Percentiles rank a stretch among this genome's conserved stretches.
These are phyloP conservation scores for Neurospora tetrasperma DNA, from an alignment of 495 filamentous ascomycete genomes.

Conservation along the genomic window DNA sequence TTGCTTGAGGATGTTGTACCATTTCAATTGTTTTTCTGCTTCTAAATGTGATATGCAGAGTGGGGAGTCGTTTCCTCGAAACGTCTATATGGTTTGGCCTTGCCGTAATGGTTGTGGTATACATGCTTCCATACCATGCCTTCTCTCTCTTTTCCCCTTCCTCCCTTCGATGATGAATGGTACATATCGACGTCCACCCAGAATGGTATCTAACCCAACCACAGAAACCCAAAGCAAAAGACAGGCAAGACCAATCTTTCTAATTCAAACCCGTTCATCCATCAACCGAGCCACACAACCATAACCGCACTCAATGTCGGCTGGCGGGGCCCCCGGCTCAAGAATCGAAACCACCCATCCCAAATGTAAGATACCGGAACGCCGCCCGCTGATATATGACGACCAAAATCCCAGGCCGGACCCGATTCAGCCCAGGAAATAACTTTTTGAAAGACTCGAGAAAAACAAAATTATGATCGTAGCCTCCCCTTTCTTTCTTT, in stretches of 20 bases:
- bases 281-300: not conserved
- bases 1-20: not conserved
- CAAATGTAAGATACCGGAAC: not conserved
- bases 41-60: not conserved
- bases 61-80: not conserved
- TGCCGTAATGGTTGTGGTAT: not conserved
- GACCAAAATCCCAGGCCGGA: no score
- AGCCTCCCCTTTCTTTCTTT: not conserved
- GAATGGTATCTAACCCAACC: not conserved
- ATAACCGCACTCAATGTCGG: not conserved
- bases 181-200: not conserved
- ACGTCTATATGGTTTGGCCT: not conserved
- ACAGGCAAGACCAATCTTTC: not conserved
- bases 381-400: not conserved
- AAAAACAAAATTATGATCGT: not conserved
- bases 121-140: not conserved
- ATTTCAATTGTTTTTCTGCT: not conserved
- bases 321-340: not conserved
- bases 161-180: not conserved
- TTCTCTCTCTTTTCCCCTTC: not conserved
- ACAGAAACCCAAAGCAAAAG: not conserved
- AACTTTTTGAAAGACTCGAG: not conserved
- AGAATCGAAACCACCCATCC: not conserved
- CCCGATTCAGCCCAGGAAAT: not conserved
- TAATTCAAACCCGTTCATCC: not conserved